These are phyloP conservation scores for Cornus suecica DNA, from an alignment of 148 eudicot genomes.

Conservation along the genomic window DNA sequence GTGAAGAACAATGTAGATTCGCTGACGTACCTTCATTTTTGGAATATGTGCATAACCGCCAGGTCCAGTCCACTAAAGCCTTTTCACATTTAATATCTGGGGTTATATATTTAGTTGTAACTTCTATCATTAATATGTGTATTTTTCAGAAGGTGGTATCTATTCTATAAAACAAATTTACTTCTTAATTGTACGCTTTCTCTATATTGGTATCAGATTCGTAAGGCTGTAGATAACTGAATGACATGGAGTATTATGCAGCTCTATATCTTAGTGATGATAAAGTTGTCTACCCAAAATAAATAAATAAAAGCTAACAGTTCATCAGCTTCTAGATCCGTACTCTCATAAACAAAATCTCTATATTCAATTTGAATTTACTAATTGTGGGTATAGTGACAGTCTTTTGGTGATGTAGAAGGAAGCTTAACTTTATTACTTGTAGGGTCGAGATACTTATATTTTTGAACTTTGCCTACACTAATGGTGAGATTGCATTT, in stretches of 20 bases:
- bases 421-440: background rate
- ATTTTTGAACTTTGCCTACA: background rate
- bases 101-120: background rate
- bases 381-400: too few species aligned
- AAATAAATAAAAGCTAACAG: too few species aligned
- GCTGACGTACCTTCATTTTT: constrained; percentile 76
- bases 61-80: constrained; percentile 34
- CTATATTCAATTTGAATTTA: background rate
- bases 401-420: too few species aligned
- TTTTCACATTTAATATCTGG: background rate
- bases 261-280: background rate
- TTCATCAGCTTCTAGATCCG: background rate
- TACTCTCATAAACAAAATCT: background rate
- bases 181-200: too few species aligned
- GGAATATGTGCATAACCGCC: constrained; percentile 81
- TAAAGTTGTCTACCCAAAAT: background rate
- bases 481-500: too few species aligned
- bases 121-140: too few species aligned
- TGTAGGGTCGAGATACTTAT: background rate
- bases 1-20: constrained; percentile 46
- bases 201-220: too few species aligned
- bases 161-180: too few species aligned
- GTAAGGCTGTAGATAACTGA: too few species aligned
- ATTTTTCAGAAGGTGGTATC: too few species aligned
- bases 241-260: background rate